phyloP scores from a whole-genome alignment of 345 rosid genomes.

The Dimocarpus longan region DNA sequence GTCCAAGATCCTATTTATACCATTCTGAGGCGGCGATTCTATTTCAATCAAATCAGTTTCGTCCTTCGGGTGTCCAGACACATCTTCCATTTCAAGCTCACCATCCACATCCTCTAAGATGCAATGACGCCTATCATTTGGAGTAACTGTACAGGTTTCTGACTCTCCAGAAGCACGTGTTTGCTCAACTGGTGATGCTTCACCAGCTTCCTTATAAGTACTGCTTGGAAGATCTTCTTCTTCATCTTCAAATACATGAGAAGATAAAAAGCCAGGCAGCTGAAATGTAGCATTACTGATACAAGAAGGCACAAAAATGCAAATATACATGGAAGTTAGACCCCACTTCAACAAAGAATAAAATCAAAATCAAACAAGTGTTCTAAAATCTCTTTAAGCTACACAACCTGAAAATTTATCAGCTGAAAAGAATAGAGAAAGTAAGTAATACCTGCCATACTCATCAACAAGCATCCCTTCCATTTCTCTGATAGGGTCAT shows the following conservation, averaged over 20 bases:
- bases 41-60: slow-evolving; percentile 42
- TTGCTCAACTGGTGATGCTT: slow-evolving; percentile 42
- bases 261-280: slow-evolving; percentile 72
- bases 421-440: not conserved
- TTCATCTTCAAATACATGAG: slow-evolving; percentile 62
- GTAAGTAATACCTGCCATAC: slow-evolving; percentile 82
- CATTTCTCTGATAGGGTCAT: slow-evolving; percentile 97
- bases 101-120: slow-evolving; percentile 81
- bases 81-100: slow-evolving; percentile 92
- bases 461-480: slow-evolving; percentile 99
- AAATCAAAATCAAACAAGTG: not conserved
- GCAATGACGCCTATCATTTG: slow-evolving; percentile 65
- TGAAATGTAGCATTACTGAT: slow-evolving; percentile 88
- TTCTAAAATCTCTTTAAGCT: not conserved
- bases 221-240: slow-evolving; percentile 55
- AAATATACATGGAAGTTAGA: slow-evolving; percentile 17
- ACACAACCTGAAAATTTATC: not conserved
- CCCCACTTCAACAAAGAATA: not conserved
- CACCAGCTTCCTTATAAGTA: slow-evolving; percentile 41
- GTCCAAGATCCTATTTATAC: slow-evolving; percentile 29
- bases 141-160: slow-evolving; percentile 46
- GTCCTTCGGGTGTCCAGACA: slow-evolving; percentile 65
- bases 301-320: slow-evolving; percentile 24
- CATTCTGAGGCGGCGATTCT: slow-evolving; percentile 39
- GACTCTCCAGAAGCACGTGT: slow-evolving; percentile 43